phyloP scores from a whole-genome alignment of 306 rosid species.

The Corylus americana region DNA sequence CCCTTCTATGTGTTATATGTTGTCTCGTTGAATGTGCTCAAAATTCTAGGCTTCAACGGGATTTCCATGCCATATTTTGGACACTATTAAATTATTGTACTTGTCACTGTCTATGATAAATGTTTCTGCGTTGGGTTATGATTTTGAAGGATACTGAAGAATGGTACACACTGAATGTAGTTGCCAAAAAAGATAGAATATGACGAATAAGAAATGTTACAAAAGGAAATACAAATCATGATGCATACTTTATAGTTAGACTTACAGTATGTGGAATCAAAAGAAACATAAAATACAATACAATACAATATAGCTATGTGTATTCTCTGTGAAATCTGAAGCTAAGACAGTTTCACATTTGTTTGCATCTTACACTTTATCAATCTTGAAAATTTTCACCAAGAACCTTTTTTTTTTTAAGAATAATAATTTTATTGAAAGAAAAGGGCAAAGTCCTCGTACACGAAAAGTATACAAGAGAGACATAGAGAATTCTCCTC shows the following conservation, averaged over 20 bases:
- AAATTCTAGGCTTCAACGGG: slow-evolving; percentile 8
- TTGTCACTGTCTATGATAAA: not conserved
- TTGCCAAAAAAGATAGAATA: not conserved
- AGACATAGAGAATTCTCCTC: too few species aligned
- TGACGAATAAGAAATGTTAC: not conserved
- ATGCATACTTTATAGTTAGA: not conserved
- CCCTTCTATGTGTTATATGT: slow-evolving; percentile 1
- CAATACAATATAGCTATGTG: not conserved
- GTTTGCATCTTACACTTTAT: not conserved
- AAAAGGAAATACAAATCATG: not conserved
- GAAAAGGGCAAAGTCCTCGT: too few species aligned
- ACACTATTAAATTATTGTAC: not conserved
- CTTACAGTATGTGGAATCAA: not conserved
- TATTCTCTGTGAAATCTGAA: not conserved
- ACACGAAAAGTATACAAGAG: too few species aligned
- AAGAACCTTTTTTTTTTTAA: not conserved
- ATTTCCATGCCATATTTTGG: not conserved
- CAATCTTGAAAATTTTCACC: not conserved
- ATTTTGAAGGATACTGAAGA: not conserved
- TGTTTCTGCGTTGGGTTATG: not conserved
- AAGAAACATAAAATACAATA: not conserved
- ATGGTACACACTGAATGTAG: not conserved
- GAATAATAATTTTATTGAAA: too few species aligned
- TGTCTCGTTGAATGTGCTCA: not conserved
- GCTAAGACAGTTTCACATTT: not conserved